Base-by-base conservation (phyloP, 257 asterid genomes). In the Nicotiana tabacum region DNA sequence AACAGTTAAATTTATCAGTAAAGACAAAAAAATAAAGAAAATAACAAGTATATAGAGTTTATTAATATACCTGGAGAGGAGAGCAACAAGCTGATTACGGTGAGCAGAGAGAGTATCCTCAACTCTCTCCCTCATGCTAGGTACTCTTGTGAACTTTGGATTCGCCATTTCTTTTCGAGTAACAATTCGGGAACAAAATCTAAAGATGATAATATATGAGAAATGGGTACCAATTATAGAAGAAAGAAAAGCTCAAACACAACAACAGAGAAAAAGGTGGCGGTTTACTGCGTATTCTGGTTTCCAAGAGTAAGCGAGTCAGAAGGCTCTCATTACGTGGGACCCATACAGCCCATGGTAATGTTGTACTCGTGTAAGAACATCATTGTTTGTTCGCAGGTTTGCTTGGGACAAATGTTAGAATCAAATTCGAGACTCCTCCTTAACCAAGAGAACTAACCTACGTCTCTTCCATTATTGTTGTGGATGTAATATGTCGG, bases 61-160 rank as follows among this genome's bases (percentile, higher is more conserved):
- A 4, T 3, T 10, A 32, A 39, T 43, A 4, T 84, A 94, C 99
- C 98, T 88, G 21, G 98, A 94, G 32, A 96, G 95, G 65, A 96
- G 98, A 83, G 97, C 90, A 80, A 96, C 93, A 67, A 96, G 94
- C 70, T 96, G 95, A 87, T 96, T 93, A 15, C 98, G 91, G 82
- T 94, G 98, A 84, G 97, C 97, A 65, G 93, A 84, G 43, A 96
- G 99, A 21, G 99, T 96, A 77, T 88, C 98, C 84, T 96, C 99
- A 27, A 96, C 98, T 80, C 97, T 89, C 83, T 91, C 98, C 72
- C 96, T 89, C 90, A 93, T 93, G 84, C 98, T 96, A 33, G 97
- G 97, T 53, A 88, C 16, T 77, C 89, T 96, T 69, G 66, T 68
- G 15, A 94, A 84, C 78, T 89, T 91, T 32, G 89, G 87, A 21